Conservation (phyloP, 208 protist species). For the Naegleria lovaniensis region DNA sequence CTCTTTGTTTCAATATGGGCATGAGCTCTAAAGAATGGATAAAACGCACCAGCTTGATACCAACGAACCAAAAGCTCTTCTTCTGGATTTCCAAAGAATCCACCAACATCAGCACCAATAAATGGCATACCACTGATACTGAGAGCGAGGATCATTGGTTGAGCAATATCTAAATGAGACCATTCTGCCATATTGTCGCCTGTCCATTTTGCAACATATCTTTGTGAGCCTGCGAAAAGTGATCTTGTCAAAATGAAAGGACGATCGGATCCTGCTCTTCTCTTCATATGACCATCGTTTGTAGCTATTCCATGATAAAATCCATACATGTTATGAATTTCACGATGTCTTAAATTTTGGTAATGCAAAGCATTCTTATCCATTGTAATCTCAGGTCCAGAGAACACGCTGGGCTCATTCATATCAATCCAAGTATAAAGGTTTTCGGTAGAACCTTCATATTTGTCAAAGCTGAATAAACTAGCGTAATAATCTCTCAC, state of each 20-base stretch:
- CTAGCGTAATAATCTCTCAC: slow-evolving; percentile 84
- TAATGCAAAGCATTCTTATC: slow-evolving; percentile 75
- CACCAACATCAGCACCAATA: slow-evolving; percentile 91
- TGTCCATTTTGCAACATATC: slow-evolving; percentile 93
- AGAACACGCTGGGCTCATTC: slow-evolving; percentile 92
- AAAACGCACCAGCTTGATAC: slow-evolving; percentile 89
- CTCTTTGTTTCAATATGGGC: slow-evolving; percentile 89
- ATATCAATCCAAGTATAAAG: slow-evolving; percentile 99
- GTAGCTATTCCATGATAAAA: slow-evolving; percentile 74
- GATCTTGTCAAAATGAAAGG: slow-evolving; percentile 96
- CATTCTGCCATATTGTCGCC: slow-evolving; percentile 94
- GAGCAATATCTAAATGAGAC: slow-evolving; percentile 82
- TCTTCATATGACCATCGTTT: slow-evolving; percentile 70
- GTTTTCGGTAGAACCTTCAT: slow-evolving; percentile 68
- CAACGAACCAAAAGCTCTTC: slow-evolving; percentile 91
- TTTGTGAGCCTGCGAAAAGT: slow-evolving; percentile 95
- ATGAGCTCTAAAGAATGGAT: slow-evolving; percentile 96
- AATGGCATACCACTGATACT: slow-evolving; percentile 89
- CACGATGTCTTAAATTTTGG: slow-evolving; percentile 77
- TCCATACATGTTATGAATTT: slow-evolving; percentile 96
- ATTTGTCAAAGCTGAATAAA: slow-evolving; percentile 75
- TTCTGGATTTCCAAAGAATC: slow-evolving; percentile 94
- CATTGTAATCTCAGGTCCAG: slow-evolving; percentile 87
- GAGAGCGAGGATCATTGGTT: slow-evolving; percentile 90
- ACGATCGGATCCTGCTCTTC: slow-evolving; percentile 52